Evolutionary conservation across 2,329 filamentous ascomycete species (phyloP), one percentile per base, ranked within the genome.

Genomic region (Cladobotryum mycophilum): DNA sequence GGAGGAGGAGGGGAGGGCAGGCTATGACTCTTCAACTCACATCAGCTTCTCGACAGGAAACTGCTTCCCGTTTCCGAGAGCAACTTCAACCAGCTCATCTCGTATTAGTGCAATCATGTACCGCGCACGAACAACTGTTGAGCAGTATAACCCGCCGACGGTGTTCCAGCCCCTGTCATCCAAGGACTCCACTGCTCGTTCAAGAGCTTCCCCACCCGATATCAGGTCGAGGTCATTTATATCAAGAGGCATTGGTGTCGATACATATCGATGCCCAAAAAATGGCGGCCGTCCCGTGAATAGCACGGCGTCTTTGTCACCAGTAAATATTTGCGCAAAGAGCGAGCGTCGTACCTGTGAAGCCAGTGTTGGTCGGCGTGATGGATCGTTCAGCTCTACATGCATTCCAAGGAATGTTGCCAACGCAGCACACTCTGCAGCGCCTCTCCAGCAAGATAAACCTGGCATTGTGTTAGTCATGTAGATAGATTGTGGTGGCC

Each of bases 61-160:
- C 1, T 55, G 52, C 4, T 53, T 52, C 1, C 38, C 52, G 1
- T 47, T 58, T 2, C 74, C 74, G 0, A 82, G 63, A 0, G 79
- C 78, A 18, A 83, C 68, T 54, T 82, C 77, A 4, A 84, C 68
- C 4, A 84, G 74, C 44, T 84, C 80, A 53, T 84, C 80, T 2
- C 76, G 70, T 7, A 84, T 69, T 1, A 69, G 59, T 2, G 74
- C 72, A 35, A 82, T 69, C 11, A 72, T 67, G 1, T 70, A 68
- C 41, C 74, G 72, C 0, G 76, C 71, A 22, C 79, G 67, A 0
- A 67, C 58, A 49, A 73, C 70, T 0, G 78, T 80, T 0, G 70
- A 66, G 0, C 73, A 60, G 17, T 73, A 66, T 0, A 80, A 56
- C 0, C 63, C 59, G 0, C 73, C 74, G 1, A 67, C 58, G 0